Evolutionary conservation across 805 yeast genomes (phyloP).

Genomic region (Yarrowia sp.): DNA sequence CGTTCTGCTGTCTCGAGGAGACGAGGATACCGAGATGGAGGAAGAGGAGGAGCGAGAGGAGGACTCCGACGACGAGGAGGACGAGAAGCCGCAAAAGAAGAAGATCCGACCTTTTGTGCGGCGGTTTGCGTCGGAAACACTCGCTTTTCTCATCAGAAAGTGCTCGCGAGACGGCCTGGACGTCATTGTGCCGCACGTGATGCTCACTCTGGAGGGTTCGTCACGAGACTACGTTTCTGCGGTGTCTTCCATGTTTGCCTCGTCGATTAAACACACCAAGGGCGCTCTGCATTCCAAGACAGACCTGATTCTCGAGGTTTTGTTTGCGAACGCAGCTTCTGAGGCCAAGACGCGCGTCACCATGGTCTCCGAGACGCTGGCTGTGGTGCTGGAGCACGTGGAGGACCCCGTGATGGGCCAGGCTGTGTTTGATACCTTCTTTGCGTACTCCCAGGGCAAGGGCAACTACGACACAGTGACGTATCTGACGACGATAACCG

Average conservation of each 20-base stretch:
- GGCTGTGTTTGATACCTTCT: conserved; percentile 27
- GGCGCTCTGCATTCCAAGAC: conserved; percentile 76
- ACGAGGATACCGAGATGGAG: background rate
- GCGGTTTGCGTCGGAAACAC: conserved; percentile 85
- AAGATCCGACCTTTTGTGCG: conserved; percentile 61
- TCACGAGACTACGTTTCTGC: conserved; percentile 55
- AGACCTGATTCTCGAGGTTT: conserved; percentile 43
- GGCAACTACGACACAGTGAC: conserved; percentile 25
- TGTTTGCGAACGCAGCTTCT: background rate
- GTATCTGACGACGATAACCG: conserved; percentile 32
- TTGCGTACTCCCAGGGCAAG: background rate
- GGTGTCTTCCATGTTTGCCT: conserved; percentile 61
- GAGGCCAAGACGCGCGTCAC: background rate
- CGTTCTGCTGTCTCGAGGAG: conserved; percentile 42
- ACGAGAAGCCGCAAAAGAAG: conserved; percentile 29
- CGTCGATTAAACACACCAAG: conserved; percentile 69
- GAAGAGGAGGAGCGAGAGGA: background rate
- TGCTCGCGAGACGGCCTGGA: conserved; percentile 50
- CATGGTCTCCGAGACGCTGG: conserved; percentile 1
- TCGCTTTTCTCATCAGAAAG: conserved; percentile 78
- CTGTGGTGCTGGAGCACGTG: background rate
- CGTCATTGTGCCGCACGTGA: conserved; percentile 45
- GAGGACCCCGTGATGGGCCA: background rate
- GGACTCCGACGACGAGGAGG: background rate
- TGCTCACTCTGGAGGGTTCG: conserved; percentile 40